Base-by-base conservation (phyloP, 225 moss, liverwort and hornwort genomes). In the Straminergon stramineum region DNA sequence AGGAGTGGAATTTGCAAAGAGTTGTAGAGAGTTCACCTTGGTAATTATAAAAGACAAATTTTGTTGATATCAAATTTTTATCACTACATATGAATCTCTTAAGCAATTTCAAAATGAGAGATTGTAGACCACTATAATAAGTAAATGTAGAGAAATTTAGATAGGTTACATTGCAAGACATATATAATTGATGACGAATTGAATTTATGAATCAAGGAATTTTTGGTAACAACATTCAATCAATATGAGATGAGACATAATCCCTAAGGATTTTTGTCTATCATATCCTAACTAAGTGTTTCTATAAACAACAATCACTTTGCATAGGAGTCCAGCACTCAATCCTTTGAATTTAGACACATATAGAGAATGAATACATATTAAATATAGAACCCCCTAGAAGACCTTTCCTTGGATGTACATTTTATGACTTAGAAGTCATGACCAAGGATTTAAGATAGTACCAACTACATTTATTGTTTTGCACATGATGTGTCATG, bases 81-180 rank as follows among this genome's bases (percentile, higher is more conserved):
- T 58, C 2, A 80, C 8, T 60, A 18, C 0, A 0, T 12, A 19
- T 60, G 18, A 60, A 79, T 12, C 5, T 27, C 27, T 79, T 27
- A 4, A 39, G 11, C 11, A 39, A 79, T 56, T 79, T 57, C 17
- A 79, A 80, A 39, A 3, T 28, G 1, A 80, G 0, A 60, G 27
- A 3, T 57, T n/a, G 26, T 17, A 28, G 30, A 30, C 19, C 3
- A 28, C 8, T 80, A 19, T 60, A 26, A 13, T 39, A 60, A 28
- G 0, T 80, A 18, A 39, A 39, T 80, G 7, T 27, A 58, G 4
- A 58, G 7, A 58, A 60, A 27, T 28, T 39, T 58, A 27, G 7
- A 5, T 0, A 80, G 0, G 4, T 18, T 30, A 10, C 6, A 19
- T 17, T n/a, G 3, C 5, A 80, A 80, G 3, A 41, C 0, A 0